These are phyloP conservation scores for Penicillium glabrum DNA, from an alignment of 2,329 filamentous ascomycete species.

Conservation along the genomic window DNA sequence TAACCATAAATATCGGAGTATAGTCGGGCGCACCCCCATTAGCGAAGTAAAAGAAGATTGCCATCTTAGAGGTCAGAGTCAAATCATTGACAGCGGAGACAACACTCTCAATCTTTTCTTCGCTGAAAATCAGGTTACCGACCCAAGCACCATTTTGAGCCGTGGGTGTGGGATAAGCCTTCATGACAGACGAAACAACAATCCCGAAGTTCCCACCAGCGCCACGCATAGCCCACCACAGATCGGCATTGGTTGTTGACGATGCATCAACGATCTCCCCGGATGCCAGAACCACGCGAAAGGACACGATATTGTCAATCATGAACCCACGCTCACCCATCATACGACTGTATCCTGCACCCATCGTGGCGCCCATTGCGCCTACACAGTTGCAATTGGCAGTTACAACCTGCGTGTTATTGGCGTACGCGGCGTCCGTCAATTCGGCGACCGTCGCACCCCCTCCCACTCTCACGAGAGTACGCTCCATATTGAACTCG, in stretches of 20 bases:
- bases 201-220: not conserved
- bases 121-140: not conserved
- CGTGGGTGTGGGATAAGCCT: not conserved
- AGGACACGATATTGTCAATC: not conserved
- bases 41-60: not conserved
- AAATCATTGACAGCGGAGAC: not conserved
- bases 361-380: not conserved
- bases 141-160: not conserved
- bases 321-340: not conserved
- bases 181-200: not conserved
- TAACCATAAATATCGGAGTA: not conserved
- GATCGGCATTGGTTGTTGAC: not conserved
- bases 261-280: not conserved
- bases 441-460: too few relatives aligned
- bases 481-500: too few relatives aligned
- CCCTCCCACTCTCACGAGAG: too few relatives aligned
- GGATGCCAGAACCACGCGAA: not conserved
- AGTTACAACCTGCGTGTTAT: too few relatives aligned
- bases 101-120: not conserved
- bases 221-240: not conserved
- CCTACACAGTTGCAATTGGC: not conserved
- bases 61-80: not conserved
- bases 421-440: too few relatives aligned
- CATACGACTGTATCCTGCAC: not conserved
- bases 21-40: not conserved